A percentile compares a stretch with the other conserved stretches of the same genome.
phyloP scores from a whole-genome alignment of 2,329 filamentous ascomycete species.

The Aschersonia sp. region DNA sequence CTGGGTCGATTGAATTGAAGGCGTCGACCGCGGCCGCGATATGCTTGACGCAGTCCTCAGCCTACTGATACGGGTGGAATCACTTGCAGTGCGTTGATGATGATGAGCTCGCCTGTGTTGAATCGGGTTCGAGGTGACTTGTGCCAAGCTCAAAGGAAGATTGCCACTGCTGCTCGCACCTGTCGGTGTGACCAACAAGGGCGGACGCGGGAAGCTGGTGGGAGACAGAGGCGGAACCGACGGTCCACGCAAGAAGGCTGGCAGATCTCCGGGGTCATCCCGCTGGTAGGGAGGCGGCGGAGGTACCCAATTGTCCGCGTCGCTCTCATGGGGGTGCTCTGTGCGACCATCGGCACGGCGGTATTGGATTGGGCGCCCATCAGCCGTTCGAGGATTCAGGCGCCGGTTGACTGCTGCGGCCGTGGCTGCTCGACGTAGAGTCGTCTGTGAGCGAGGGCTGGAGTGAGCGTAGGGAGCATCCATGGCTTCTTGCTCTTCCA shows the following conservation, averaged over 20 bases:
- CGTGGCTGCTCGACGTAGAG: slow-evolving; percentile 57
- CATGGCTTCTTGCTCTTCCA: slow-evolving; percentile 45
- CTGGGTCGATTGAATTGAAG: slow-evolving; percentile 8
- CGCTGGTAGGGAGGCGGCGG: slow-evolving; percentile 70
- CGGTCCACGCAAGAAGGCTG: slow-evolving; percentile 39
- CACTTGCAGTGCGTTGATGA: slow-evolving; percentile 21
- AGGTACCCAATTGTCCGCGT: slow-evolving; percentile 79
- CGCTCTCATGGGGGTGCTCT: slow-evolving; percentile 72
- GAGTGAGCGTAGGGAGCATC: slow-evolving; percentile 63
- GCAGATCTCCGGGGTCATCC: slow-evolving; percentile 43
- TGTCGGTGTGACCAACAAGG: slow-evolving; percentile 1
- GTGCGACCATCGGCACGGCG: slow-evolving; percentile 54
- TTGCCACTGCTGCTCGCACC: neutral
- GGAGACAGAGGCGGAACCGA: slow-evolving; percentile 22
- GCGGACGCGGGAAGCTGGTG: slow-evolving; percentile 11
- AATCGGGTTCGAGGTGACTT: slow-evolving; percentile 1
- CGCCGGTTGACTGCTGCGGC: slow-evolving; percentile 63
- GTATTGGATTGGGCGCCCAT: slow-evolving; percentile 43
- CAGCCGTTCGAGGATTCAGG: slow-evolving; percentile 43
- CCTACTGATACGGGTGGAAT: slow-evolving; percentile 16
- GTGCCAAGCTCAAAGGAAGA: neutral
- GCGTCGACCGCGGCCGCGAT: slow-evolving; percentile 17
- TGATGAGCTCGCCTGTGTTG: slow-evolving; percentile 6
- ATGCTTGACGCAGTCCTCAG: slow-evolving; percentile 10
- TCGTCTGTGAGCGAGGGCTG: slow-evolving; percentile 54